A percentile compares a stretch with the other conserved stretches of the same genome.
phyloP scores from a whole-genome alignment of 805 yeast genomes.

The Candida glaebosa region DNA sequence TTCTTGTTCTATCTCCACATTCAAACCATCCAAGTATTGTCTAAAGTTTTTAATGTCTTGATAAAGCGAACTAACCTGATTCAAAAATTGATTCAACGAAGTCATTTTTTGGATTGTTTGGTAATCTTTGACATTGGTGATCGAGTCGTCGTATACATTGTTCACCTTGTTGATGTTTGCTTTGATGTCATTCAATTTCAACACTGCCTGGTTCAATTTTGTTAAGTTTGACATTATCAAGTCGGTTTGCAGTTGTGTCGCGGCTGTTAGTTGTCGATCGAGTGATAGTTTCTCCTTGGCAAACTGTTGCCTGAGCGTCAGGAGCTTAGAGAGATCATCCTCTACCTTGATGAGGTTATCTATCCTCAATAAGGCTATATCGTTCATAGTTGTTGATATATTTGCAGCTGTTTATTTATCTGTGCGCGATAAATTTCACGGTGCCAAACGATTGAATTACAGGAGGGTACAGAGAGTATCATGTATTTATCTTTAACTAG shows the following conservation, averaged over 20 bases:
- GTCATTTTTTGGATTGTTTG: conserved; percentile 67
- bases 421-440: neutral
- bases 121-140: conserved; percentile 60
- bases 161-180: conserved; percentile 40
- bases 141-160: conserved; percentile 53
- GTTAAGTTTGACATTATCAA: conserved; percentile 51
- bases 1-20: conserved; percentile 48
- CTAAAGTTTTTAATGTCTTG: conserved; percentile 58
- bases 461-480: neutral
- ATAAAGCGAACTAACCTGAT: conserved; percentile 62
- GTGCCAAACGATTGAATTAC: neutral
- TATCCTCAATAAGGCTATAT: conserved; percentile 38
- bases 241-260: conserved; percentile 62
- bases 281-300: conserved; percentile 68
- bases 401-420: neutral
- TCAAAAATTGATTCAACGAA: conserved; percentile 65
- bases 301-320: conserved; percentile 51
- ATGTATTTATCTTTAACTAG: neutral
- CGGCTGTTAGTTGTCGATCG: conserved; percentile 70
- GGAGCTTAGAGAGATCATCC: conserved; percentile 55
- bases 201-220: conserved; percentile 44
- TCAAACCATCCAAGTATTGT: conserved; percentile 47
- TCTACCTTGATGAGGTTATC: conserved; percentile 39
- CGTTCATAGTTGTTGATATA: conserved; percentile 25
- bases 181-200: conserved; percentile 34